Base-by-base conservation (phyloP, 75 land plant genomes). In the Adiantum capillusveneris region DNA sequence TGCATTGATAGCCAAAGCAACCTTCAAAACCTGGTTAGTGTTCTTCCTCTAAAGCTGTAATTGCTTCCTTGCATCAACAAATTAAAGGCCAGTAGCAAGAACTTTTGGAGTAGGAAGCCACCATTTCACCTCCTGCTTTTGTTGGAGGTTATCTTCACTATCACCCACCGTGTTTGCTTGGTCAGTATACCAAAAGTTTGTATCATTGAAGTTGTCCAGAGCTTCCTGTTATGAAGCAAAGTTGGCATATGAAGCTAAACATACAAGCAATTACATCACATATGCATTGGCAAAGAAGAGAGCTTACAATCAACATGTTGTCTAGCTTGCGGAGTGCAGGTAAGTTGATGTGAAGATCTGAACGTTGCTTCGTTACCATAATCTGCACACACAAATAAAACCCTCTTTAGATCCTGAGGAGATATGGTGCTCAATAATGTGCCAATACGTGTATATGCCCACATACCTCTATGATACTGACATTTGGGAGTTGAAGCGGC, bases 21-120 rank as follows among this genome's bases (percentile, higher is more conserved):
- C 98, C 64, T 89, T 94, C 31, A 88, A 77, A 1, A 94, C 77
- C 63, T 94, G 90, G 49, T 68, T 75, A 7, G 80, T 83, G 48
- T 69, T 43, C 56, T 81, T 83, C 29, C 74, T 77, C 34, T 83
- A 85, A 53, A 70, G 43, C 0, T 62, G 63, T 60, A 94, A 52
- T 53, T 64, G 81, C 43, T 70, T 84, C 41, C 87, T 74, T 41
- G 75, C 69, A 6, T 63, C 43, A 18, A 71, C 76, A 18, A 91
- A 83, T 13, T n/a, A n/a, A n/a, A 94, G 83, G 18, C 98, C 98
- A 29, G 30, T 31, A 1, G 24, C 58, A 48, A 96, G 96, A 21
- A 94, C 85, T 39, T 75, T 74, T 0, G 98, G 91, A 66, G 68
- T 70, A 41, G 96, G 96, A 7, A 94, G 74, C 98, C 98, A 94